phyloP scores from a whole-genome alignment of 495 filamentous ascomycete genomes.

The Xylaria nigripes region DNA sequence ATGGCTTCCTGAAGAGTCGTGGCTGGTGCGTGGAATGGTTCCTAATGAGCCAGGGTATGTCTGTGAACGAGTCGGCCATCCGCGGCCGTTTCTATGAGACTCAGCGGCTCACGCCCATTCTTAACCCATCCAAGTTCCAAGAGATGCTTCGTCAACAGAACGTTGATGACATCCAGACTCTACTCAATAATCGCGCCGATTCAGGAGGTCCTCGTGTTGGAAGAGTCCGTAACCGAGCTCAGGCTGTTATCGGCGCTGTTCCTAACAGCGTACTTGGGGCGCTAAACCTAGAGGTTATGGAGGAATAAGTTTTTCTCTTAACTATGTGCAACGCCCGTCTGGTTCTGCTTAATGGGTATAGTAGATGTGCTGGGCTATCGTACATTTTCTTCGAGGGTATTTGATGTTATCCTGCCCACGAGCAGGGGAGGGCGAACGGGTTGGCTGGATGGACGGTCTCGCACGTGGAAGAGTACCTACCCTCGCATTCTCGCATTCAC shows the following conservation, averaged over 20 bases:
- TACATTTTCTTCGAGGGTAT: no score
- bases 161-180: slow-evolving; percentile 28
- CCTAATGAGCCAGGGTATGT: slow-evolving; percentile 10
- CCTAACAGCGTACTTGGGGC: neutral
- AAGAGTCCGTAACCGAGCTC: slow-evolving; percentile 9
- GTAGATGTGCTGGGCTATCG: no score
- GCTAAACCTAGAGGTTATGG: neutral
- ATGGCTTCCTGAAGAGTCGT: slow-evolving; percentile 23
- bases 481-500: no score
- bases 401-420: no score
- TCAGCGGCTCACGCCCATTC: slow-evolving; percentile 26
- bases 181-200: slow-evolving; percentile 35
- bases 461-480: no score
- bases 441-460: no score
- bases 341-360: no score
- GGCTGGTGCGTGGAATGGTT: slow-evolving; percentile 28
- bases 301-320: neutral
- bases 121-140: slow-evolving; percentile 21
- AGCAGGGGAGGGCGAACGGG: no score
- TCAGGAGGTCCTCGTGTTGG: slow-evolving; percentile 13
- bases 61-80: slow-evolving; percentile 23
- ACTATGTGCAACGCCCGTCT: no score
- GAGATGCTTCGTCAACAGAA: slow-evolving; percentile 16
- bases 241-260: slow-evolving; percentile 14
- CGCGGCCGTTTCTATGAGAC: slow-evolving; percentile 40